These are phyloP conservation scores for Epichloe coenophiala DNA, from an alignment of 2,329 filamentous ascomycete species.

Conservation along the genomic window DNA sequence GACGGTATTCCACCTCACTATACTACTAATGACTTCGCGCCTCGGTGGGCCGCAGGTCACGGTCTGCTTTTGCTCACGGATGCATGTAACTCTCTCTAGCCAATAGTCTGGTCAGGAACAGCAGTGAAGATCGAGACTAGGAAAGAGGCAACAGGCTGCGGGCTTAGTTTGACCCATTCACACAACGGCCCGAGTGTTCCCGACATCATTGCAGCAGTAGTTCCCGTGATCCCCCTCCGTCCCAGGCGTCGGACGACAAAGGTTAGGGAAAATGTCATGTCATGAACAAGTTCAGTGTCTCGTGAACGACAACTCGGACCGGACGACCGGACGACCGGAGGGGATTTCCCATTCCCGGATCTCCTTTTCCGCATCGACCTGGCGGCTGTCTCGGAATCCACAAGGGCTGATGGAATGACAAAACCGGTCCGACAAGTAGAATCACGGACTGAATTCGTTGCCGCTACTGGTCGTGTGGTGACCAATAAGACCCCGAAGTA, in stretches of 20 bases:
- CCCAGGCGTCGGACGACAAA: neutral
- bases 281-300: too few species aligned
- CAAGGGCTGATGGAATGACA: neutral
- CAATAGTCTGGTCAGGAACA: conserved; percentile 7
- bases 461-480: neutral
- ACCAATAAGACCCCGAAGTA: neutral
- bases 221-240: neutral
- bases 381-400: neutral
- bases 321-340: too few species aligned
- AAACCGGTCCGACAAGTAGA: neutral
- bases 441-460: neutral
- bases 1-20: neutral
- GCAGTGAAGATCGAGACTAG: neutral
- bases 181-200: neutral
- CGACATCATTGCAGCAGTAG: neutral
- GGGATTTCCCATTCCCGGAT: neutral
- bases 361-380: neutral
- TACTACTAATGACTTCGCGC: conserved; percentile 7
- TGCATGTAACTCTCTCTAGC: conserved; percentile 8
- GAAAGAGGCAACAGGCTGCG: neutral
- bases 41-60: conserved; percentile 4
- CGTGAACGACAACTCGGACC: too few species aligned
- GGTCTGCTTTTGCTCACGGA: conserved; percentile 9
- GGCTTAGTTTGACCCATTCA: neutral
- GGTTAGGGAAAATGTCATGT: neutral